Conservation (phyloP, 495 filamentous ascomycete genomes). For the Oidiodendron maius region DNA sequence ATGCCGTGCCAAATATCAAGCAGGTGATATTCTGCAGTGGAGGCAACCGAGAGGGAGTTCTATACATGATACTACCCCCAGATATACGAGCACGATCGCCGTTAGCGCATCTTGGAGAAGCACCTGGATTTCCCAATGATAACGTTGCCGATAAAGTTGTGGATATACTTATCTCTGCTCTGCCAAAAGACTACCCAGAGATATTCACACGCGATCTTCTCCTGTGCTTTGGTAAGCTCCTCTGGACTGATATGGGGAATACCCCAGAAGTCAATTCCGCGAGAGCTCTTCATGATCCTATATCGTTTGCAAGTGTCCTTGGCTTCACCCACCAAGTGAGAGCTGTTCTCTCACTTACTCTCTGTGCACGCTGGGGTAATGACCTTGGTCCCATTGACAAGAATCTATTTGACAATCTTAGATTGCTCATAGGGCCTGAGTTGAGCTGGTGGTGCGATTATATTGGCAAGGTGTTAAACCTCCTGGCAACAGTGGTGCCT, state of each 20-base stretch:
- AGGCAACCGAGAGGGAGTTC: conserved; percentile 76
- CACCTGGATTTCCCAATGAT: conserved; percentile 31
- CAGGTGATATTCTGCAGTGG: conserved; percentile 77
- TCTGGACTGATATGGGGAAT: conserved; percentile 41
- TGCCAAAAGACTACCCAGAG: conserved; percentile 36
- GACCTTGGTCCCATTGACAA: conserved; percentile 48
- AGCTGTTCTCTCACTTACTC: conserved; percentile 62
- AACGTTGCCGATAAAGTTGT: conserved; percentile 37
- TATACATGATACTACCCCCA: conserved; percentile 60
- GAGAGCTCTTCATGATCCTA: conserved; percentile 66
- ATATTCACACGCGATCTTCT: conserved; percentile 36
- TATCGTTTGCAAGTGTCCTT: conserved; percentile 57
- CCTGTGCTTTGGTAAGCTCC: conserved; percentile 31
- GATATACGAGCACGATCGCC: conserved; percentile 58
- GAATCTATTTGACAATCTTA: conserved; percentile 31
- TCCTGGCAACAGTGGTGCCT: conserved; percentile 14
- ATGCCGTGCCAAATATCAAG: conserved; percentile 63
- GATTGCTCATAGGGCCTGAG: conserved; percentile 18
- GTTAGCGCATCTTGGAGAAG: conserved; percentile 43
- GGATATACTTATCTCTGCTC: conserved; percentile 43
- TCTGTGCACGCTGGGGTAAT: conserved; percentile 73
- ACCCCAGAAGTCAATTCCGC: conserved; percentile 49
- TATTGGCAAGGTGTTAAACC: conserved; percentile 16
- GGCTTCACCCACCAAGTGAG: conserved; percentile 69
- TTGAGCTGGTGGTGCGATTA: conserved; percentile 23